phyloP scores from a whole-genome alignment of 352 stramenopile species.

The Pythium pyrilobum region DNA sequence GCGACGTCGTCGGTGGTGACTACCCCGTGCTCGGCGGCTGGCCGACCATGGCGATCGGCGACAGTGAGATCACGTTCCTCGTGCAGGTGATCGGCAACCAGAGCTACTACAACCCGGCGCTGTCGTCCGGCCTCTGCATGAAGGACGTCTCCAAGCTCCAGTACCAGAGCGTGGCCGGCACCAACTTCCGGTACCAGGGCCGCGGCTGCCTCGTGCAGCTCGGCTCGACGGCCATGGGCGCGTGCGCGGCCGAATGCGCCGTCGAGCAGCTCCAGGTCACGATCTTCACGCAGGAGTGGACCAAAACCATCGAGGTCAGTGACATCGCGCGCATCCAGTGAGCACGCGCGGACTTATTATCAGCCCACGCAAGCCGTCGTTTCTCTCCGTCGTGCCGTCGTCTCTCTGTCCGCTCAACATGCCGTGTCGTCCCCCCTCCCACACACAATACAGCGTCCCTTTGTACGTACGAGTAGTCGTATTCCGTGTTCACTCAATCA shows the following conservation, averaged over 20 bases:
- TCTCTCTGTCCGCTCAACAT: too few species aligned
- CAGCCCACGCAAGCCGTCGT: too few species aligned
- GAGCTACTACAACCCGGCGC: conserved; percentile 3
- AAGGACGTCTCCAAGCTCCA: conserved; percentile 9
- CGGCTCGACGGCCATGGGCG: not conserved
- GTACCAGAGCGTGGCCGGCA: conserved; percentile 9
- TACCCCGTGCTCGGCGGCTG: conserved; percentile 5
- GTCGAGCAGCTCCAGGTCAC: conserved; percentile 8
- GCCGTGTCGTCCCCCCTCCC: too few species aligned
- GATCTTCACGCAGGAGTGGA: conserved; percentile 9
- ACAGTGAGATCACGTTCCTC: conserved; percentile 8
- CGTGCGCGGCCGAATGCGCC: conserved; percentile 3
- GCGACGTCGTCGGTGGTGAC: not conserved
- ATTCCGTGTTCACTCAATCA: too few species aligned
- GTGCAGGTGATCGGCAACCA: conserved; percentile 1
- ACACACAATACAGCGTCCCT: too few species aligned
- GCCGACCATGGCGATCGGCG: conserved; percentile 2
- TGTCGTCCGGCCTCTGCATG: conserved; percentile 8
- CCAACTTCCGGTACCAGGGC: conserved; percentile 13
- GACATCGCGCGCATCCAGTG: conserved; percentile 1
- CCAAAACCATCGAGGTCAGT: conserved; percentile 1
- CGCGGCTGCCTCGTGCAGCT: conserved; percentile 8
- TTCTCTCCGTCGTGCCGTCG: too few species aligned
- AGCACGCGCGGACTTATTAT: too few species aligned
- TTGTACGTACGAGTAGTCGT: too few species aligned